phyloP scores from a whole-genome alignment of 2,329 filamentous ascomycete species.

The Ophiostoma populinum region DNA sequence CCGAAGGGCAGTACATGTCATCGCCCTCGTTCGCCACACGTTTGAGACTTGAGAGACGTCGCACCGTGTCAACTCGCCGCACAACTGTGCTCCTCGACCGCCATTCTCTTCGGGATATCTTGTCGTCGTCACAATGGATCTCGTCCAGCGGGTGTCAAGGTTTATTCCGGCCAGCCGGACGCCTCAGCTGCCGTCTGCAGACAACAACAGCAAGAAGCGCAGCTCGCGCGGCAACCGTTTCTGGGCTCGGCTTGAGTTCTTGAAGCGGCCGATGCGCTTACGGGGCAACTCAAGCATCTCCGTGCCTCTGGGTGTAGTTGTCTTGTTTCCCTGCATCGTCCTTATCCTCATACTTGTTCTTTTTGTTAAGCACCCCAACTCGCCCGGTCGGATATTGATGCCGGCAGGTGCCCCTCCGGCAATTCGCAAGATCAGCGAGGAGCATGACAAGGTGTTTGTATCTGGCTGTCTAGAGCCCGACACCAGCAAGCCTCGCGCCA shows the following conservation, averaged over 20 bases:
- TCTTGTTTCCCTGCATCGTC: constrained; percentile 83
- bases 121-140: constrained; percentile 36
- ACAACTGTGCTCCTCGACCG: no score
- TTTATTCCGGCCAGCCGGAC: constrained; percentile 26
- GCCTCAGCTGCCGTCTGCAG: constrained; percentile 29
- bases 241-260: constrained; percentile 52
- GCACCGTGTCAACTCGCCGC: no score
- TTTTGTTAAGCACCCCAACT: constrained; percentile 74
- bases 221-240: constrained; percentile 22
- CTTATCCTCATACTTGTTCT: constrained; percentile 80
- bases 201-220: constrained; percentile 36
- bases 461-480: constrained; percentile 75
- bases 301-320: constrained; percentile 77
- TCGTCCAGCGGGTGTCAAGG: constrained; percentile 37
- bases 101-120: no score
- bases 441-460: constrained; percentile 92
- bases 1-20: no score
- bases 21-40: no score
- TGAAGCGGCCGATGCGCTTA: constrained; percentile 71
- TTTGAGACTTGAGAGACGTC: no score
- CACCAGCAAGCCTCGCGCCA: constrained; percentile 63
- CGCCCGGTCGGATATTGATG: constrained; percentile 66
- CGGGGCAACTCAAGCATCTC: constrained; percentile 85
- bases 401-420: constrained; percentile 75
- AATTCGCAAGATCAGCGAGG: constrained; percentile 91